Evolutionary conservation across 495 filamentous ascomycete genomes (phyloP).

Genomic region (Hapsidospora chrysogenum): DNA sequence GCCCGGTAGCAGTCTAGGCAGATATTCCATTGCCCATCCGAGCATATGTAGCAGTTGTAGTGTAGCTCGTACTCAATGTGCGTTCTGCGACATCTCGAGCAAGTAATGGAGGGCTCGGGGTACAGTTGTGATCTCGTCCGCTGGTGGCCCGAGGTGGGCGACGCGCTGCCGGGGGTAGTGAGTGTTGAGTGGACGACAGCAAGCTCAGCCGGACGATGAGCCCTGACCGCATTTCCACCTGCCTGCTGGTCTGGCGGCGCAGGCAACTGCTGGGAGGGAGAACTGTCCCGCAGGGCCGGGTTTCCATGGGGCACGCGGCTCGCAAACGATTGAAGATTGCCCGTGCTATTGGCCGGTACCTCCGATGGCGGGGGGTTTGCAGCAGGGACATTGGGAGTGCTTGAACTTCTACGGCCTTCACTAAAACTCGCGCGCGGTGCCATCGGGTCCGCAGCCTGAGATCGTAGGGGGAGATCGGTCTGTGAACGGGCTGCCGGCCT

Average conservation of each 20-base stretch:
- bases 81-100: constrained; percentile 43
- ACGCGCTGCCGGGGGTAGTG: background rate
- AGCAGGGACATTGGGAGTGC: constrained; percentile 9
- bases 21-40: constrained; percentile 53
- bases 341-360: background rate
- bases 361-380: background rate
- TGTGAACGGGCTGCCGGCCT: constrained; percentile 35
- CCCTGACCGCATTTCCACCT: background rate
- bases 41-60: constrained; percentile 56
- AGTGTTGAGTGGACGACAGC: constrained; percentile 1
- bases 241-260: background rate
- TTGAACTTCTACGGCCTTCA: constrained; percentile 17
- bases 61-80: constrained; percentile 71
- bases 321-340: background rate
- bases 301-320: background rate
- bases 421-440: too few species aligned
- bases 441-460: too few species aligned
- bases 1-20: constrained; percentile 63
- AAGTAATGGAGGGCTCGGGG: constrained; percentile 54
- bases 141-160: constrained; percentile 8
- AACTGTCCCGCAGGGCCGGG: background rate
- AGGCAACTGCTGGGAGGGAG: background rate
- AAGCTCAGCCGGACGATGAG: constrained; percentile 5
- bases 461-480: constrained; percentile 38
- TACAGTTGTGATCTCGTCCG: constrained; percentile 29